These are phyloP conservation scores for Pouteria glomerata DNA, from an alignment of 148 eudicot genomes.

Conservation along the genomic window DNA sequence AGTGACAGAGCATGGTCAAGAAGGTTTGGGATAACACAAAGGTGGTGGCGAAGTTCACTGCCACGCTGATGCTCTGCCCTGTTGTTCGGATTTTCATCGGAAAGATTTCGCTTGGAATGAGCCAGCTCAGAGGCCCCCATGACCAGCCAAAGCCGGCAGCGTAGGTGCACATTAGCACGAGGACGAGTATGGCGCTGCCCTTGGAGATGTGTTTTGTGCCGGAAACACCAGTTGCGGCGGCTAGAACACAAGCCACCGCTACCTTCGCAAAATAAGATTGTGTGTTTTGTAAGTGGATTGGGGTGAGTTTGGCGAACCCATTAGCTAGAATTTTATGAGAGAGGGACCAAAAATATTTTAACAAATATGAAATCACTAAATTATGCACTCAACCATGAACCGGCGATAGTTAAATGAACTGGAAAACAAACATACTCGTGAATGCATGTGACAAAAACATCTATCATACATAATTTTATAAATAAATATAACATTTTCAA, in stretches of 20 bases:
- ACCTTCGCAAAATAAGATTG: slow-evolving; percentile 22
- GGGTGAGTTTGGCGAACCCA: too few relatives aligned
- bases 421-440: too few relatives aligned
- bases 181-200: slow-evolving; percentile 28
- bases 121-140: slow-evolving; percentile 60
- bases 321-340: too few relatives aligned
- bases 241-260: slow-evolving; percentile 36
- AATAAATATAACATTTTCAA: too few relatives aligned
- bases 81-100: slow-evolving; percentile 45
- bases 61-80: slow-evolving; percentile 51
- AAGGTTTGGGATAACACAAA: slow-evolving; percentile 60
- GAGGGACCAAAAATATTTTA: too few relatives aligned
- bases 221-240: slow-evolving; percentile 31
- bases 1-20: slow-evolving; percentile 49
- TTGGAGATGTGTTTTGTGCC: slow-evolving; percentile 37
- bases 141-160: slow-evolving; percentile 71
- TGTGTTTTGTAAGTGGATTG: too few relatives aligned
- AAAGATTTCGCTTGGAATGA: slow-evolving; percentile 58
- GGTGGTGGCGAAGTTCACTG: slow-evolving; percentile 38
- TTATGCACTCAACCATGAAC: background rate
- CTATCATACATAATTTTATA: too few relatives aligned
- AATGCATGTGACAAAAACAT: too few relatives aligned
- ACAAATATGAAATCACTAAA: background rate
- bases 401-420: too few relatives aligned
- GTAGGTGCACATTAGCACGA: slow-evolving; percentile 50